Conservation (phyloP, 768 basidiomycete genomes). For the Boletus bicolor region DNA sequence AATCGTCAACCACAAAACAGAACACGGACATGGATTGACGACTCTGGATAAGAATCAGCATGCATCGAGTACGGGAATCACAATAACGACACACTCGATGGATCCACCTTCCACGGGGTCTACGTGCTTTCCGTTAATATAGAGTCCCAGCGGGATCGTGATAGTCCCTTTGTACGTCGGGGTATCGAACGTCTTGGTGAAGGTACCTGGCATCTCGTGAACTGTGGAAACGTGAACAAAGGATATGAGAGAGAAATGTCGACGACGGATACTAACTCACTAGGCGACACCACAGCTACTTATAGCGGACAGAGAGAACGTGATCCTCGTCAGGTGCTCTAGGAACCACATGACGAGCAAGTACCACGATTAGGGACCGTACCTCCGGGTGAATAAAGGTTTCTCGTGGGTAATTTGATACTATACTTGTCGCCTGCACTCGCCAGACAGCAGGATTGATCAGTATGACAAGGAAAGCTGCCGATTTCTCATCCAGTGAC, state of each 20-base stretch:
- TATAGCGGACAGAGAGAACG: background rate
- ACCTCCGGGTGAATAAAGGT: background rate
- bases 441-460: background rate
- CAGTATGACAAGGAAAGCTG: background rate
- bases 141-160: conserved; percentile 60
- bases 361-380: background rate
- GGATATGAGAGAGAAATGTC: background rate
- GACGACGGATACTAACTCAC: background rate
- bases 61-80: background rate
- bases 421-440: background rate
- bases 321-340: background rate
- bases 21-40: conserved; percentile 47
- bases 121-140: conserved; percentile 55
- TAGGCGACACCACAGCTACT: background rate
- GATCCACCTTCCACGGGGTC: conserved; percentile 50
- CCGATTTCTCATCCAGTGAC: background rate
- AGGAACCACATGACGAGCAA: background rate
- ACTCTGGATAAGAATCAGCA: conserved; percentile 37
- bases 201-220: conserved; percentile 36
- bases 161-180: conserved; percentile 54
- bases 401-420: background rate
- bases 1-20: background rate
- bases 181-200: conserved; percentile 50
- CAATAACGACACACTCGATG: conserved; percentile 52
- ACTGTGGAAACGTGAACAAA: background rate